A percentile compares a stretch with the other conserved stretches of the same genome.
Evolutionary conservation across 345 rosid species (phyloP).

Genomic region (Syzygium oleosum): DNA sequence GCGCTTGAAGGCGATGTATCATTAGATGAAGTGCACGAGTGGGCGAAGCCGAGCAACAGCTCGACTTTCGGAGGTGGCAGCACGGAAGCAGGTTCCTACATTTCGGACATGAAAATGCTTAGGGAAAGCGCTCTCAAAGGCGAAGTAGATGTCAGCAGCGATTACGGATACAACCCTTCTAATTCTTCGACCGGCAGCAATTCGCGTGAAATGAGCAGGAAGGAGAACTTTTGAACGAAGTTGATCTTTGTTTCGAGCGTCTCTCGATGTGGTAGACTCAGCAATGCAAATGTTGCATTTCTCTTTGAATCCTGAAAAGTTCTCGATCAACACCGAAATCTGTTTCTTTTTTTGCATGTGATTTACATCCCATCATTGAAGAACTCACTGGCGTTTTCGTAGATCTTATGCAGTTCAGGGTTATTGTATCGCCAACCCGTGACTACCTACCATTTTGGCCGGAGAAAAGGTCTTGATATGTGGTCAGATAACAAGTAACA

Average conservation of each 20-base stretch:
- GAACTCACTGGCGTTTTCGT: background rate
- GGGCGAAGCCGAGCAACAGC: constrained; percentile 25
- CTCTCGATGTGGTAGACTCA: background rate
- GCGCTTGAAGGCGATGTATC: constrained; percentile 59
- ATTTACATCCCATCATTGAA: background rate
- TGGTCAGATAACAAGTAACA: background rate
- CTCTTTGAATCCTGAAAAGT: background rate
- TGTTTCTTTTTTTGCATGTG: background rate
- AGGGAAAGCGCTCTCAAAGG: background rate
- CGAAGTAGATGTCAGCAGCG: background rate
- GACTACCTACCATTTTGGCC: no score
- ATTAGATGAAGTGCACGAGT: constrained; percentile 52
- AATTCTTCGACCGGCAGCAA: background rate
- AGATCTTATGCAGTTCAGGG: background rate
- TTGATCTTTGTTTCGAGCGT: background rate
- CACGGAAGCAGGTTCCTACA: background rate
- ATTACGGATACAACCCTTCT: background rate
- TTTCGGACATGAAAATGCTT: background rate
- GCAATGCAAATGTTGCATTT: background rate
- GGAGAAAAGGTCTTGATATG: background rate
- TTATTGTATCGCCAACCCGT: no score
- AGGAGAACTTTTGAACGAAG: background rate
- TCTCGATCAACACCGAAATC: background rate
- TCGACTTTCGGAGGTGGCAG: constrained; percentile 14
- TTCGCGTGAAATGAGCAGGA: background rate